Percentiles rank a stretch among this genome's conserved stretches.
phyloP scores from a whole-genome alignment of 345 rosid species.

The Cochlearia excelsa region DNA sequence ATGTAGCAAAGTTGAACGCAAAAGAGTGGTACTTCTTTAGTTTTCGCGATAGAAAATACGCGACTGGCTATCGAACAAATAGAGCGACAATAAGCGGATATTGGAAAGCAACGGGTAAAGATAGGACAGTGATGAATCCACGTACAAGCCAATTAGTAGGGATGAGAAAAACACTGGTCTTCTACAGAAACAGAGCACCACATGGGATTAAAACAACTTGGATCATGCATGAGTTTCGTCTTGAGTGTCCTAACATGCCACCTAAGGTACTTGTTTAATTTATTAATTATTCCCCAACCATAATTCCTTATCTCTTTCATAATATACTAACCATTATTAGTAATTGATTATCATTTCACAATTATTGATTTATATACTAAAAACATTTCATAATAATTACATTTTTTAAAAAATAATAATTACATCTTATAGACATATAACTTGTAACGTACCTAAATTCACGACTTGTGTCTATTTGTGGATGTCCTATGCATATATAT shows the following conservation, averaged over 20 bases:
- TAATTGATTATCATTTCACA: conserved; percentile 20
- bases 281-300: conserved; percentile 10
- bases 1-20: conserved; percentile 91
- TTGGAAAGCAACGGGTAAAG: conserved; percentile 99
- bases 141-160: conserved; percentile 61
- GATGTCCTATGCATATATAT: conserved; percentile 22
- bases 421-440: conserved; percentile 23
- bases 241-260: conserved; percentile 85
- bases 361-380: no score
- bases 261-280: conserved; percentile 62
- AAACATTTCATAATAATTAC: no score
- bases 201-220: conserved; percentile 92
- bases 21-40: conserved; percentile 98
- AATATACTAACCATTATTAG: conserved; percentile 30
- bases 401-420: neutral
- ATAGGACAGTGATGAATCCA: conserved; percentile 77
- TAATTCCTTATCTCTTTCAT: conserved; percentile 19
- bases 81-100: conserved; percentile 82
- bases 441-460: conserved; percentile 28
- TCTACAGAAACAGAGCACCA: conserved; percentile 87
- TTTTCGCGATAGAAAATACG: conserved; percentile 85
- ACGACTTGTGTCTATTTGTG: conserved; percentile 29
- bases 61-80: conserved; percentile 88
- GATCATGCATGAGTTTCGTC: conserved; percentile 99
- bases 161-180: conserved; percentile 96